These are phyloP conservation scores for Kodamaea hsintzibuensis DNA, from an alignment of 805 yeast genomes.

Conservation along the genomic window DNA sequence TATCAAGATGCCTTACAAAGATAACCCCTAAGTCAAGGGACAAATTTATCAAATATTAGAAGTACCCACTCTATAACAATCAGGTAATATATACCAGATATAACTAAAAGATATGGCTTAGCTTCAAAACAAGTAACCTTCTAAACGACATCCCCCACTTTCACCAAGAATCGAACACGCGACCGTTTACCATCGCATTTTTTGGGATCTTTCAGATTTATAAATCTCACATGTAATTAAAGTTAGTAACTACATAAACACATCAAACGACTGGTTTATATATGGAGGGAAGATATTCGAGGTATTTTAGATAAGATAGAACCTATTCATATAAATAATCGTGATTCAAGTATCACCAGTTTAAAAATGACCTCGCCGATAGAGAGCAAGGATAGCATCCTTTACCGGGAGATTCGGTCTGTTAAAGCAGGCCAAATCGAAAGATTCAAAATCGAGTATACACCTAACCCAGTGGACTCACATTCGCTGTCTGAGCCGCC, in stretches of 20 bases:
- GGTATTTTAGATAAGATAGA: background rate
- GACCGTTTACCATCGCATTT: background rate
- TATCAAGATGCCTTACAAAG: no score
- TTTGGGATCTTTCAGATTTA: background rate
- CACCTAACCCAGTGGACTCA: slow-evolving; percentile 30
- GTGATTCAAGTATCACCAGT: background rate
- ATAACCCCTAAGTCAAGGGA: no score
- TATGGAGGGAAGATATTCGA: background rate
- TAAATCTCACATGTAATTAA: background rate
- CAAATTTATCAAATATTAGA: no score
- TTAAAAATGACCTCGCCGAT: background rate
- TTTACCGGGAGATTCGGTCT: slow-evolving; percentile 41
- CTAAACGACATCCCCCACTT: no score
- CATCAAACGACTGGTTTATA: background rate
- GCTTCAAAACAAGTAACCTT: no score
- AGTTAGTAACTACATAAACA: background rate
- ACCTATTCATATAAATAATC: background rate
- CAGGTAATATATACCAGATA: no score
- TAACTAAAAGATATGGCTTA: no score
- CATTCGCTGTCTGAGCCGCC: background rate
- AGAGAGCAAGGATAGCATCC: slow-evolving; percentile 9
- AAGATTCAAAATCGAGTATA: slow-evolving; percentile 53
- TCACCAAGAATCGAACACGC: background rate
- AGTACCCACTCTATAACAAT: no score
- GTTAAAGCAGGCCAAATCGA: slow-evolving; percentile 62